A percentile compares a stretch with the other conserved stretches of the same genome.
Conservation (phyloP, 345 rosid genomes). For the Moricandia moricandioides region DNA sequence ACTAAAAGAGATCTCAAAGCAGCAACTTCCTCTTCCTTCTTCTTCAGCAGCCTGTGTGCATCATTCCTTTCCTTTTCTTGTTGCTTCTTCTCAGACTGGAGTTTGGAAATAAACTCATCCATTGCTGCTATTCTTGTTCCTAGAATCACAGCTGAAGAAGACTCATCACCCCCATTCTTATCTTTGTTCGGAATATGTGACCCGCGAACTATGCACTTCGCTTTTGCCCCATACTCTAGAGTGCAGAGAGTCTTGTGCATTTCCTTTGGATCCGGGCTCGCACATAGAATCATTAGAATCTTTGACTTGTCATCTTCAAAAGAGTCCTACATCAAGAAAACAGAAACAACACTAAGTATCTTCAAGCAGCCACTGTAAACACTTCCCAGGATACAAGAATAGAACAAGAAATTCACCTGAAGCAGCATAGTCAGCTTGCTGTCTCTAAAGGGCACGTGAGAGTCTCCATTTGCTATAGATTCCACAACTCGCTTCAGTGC, state of each 20-base stretch:
- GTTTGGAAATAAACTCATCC: conserved; percentile 82
- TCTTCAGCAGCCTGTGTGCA: conserved; percentile 63
- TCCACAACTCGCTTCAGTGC: conserved; percentile 96
- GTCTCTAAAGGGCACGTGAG: conserved; percentile 97
- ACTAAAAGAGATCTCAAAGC: conserved; percentile 53
- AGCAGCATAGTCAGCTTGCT: conserved; percentile 95
- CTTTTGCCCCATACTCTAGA: conserved; percentile 96
- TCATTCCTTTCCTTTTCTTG: conserved; percentile 77
- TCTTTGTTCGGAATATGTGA: conserved; percentile 73
- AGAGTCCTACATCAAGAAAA: conserved; percentile 66
- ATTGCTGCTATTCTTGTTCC: conserved; percentile 83
- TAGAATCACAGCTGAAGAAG: conserved; percentile 55
- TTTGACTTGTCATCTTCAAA: conserved; percentile 95
- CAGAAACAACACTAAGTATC: conserved; percentile 4
- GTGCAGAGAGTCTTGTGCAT: conserved; percentile 95
- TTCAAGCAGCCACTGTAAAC: background rate
- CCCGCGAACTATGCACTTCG: conserved; percentile 91
- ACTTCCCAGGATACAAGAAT: background rate
- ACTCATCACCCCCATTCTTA: conserved; percentile 60
- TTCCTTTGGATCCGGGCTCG: conserved; percentile 95
- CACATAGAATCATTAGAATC: conserved; percentile 91
- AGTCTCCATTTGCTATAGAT: conserved; percentile 96
- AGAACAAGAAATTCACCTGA: conserved; percentile 50
- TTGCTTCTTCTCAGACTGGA: conserved; percentile 81
- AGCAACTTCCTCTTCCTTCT: conserved; percentile 83